Conservation (phyloP, 192 early-diverging fungal genomes). For the Coemansia asiatica region DNA sequence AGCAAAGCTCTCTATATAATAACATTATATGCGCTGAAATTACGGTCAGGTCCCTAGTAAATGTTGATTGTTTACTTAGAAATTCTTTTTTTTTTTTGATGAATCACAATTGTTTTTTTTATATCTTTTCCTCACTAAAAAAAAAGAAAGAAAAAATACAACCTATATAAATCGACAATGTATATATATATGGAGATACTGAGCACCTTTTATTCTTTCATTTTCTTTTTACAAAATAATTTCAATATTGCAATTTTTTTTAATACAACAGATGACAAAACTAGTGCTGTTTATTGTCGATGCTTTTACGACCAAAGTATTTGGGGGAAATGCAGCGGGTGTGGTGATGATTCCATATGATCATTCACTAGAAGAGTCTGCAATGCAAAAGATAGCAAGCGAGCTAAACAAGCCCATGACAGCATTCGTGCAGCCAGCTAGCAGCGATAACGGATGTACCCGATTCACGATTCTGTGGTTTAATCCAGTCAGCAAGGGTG, state of each 20-base stretch:
- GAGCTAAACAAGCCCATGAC: constrained; percentile 52
- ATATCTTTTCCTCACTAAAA: no score
- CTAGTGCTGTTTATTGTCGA: constrained; percentile 27
- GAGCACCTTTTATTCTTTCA: not conserved
- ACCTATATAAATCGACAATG: no score
- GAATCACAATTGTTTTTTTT: no score
- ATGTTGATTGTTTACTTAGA: no score
- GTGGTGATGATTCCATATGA: constrained; percentile 21
- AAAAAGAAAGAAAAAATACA: no score
- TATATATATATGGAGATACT: no score
- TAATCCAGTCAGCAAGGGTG: constrained; percentile 20
- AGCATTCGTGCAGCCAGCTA: constrained; percentile 38
- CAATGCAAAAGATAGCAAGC: constrained; percentile 28
- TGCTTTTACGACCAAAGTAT: constrained; percentile 21
- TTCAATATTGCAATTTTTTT: no score
- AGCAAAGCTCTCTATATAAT: constrained; percentile 41
- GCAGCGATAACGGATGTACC: not conserved
- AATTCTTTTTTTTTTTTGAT: not conserved
- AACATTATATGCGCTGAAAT: not conserved
- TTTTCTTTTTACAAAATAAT: not conserved
- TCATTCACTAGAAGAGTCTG: not conserved
- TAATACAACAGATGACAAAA: no score
- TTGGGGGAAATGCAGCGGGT: constrained; percentile 37
- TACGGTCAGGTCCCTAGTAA: not conserved
- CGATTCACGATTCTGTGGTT: constrained; percentile 28